Evolutionary conservation across 805 yeast genomes (phyloP), one percentile per base, ranked within the genome.

Genomic region (Millerago galiae): DNA sequence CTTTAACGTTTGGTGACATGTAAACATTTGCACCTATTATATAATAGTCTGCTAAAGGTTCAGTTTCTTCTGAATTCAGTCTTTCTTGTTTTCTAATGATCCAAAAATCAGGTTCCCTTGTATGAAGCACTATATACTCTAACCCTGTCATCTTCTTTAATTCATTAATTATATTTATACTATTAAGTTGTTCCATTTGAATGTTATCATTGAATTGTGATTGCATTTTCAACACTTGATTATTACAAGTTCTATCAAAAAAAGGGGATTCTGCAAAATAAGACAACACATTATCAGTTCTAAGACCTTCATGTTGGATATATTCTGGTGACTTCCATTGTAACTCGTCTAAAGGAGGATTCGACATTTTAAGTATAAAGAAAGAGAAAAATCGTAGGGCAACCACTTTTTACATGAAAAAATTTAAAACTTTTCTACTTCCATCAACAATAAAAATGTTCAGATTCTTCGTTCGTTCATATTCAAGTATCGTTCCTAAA

Each of bases 291-390:
- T 90, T 93, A 41, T 81, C 95, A 0, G 95, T 84, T 35, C 89
- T 73, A 18, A 93, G 74, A 0, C 96, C 97, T 59, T 80, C 81
- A 41, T 81, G 76, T 59, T 89, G 95, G 49, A 93, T 88, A 95
- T 96, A 93, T 62, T 93, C 99, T 1, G 99, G 98, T 4, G 93
- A 83, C 51, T 90, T 78, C 99, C 99, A 93, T 61, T 90, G 98
- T 34, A 93, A 72, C 55, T 91, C 97, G 58, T 90, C 97, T 24
- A 90, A 68, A 26, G 70, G 69, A 38, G 71, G 38, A 14, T 17
- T 36, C 1, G 54, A 28, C 57, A 53, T 21, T n/a, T n/a, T n/a
- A n/a, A n/a, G n/a, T n/a, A n/a, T n/a, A n/a, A n/a, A n/a, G n/a
- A n/a, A n/a, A n/a, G n/a, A n/a, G n/a, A n/a, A n/a, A n/a, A n/a